Conservation (phyloP, 2,329 filamentous ascomycete genomes). For the Alternaria angustiovoidea region DNA sequence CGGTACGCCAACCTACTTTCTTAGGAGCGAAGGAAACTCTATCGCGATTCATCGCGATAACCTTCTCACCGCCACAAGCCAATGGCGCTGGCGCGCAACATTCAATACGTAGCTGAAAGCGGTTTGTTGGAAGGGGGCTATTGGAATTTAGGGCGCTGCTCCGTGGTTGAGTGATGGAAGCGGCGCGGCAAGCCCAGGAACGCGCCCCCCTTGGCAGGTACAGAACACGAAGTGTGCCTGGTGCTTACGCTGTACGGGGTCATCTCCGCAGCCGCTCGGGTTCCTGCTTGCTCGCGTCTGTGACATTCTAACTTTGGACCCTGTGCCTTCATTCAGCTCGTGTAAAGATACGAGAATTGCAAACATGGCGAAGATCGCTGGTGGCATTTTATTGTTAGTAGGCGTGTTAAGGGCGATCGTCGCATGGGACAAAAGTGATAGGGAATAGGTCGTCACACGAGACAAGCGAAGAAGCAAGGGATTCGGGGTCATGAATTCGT, state of each 20-base stretch:
- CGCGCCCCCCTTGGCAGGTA: conserved; percentile 10
- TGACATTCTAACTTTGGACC: conserved; percentile 3
- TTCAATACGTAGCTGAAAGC: background rate
- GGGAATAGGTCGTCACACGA: background rate
- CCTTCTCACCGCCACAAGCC: background rate
- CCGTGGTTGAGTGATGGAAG: conserved; percentile 3
- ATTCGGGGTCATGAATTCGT: conserved; percentile 16
- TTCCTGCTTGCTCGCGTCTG: conserved; percentile 1
- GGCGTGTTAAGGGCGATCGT: background rate
- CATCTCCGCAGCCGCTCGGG: conserved; percentile 9
- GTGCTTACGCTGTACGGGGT: background rate
- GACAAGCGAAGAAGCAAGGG: background rate
- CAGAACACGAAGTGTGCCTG: conserved; percentile 3
- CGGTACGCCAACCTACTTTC: background rate
- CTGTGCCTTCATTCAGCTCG: background rate
- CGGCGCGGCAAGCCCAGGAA: conserved; percentile 11
- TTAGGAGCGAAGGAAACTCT: background rate
- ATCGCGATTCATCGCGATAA: background rate
- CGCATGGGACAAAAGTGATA: background rate
- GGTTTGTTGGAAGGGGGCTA: background rate
- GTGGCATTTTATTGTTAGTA: background rate
- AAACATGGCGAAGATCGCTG: background rate
- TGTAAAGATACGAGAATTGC: background rate
- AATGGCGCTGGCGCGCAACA: background rate
- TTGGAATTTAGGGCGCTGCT: background rate